Base-by-base conservation (phyloP, 1,284 basidiomycete genomes). In the Cystobasidium pallidum region DNA sequence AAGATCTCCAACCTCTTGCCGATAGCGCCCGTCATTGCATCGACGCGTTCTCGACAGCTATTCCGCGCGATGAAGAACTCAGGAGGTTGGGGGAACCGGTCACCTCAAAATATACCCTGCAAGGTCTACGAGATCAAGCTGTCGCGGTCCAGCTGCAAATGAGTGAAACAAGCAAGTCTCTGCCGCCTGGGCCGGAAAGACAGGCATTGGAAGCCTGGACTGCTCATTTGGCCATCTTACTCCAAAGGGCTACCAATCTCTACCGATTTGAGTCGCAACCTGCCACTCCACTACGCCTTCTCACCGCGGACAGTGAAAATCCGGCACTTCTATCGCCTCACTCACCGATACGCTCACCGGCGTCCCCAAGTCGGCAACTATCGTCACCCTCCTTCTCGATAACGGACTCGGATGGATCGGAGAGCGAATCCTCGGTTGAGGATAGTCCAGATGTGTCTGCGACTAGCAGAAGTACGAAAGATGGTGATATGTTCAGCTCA, bases 291-390 rank as follows among this genome's bases (percentile, higher is more conserved):
- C 8, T 26, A 19, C 36, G 36, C 26, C 58, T 43, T 7, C 17
- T 43, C 15, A 43, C 36, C 7, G 39, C 39, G 6, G 43, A 61
- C 21, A 13, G 26, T 1, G 11, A 11, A 17, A 19, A n/a, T 17
- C 10, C 36, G 17, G 7, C 21, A 15, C 39, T 43, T 24, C 58
- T 47, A 3, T 61, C 58, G 11, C 43, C 51, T 8, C 66, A 57
- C 24, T 58, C 67, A 7, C 74, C 57, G 19, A 59, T 51, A 47
- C 83, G 21, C 85, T 84, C 66, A 88, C 89, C 4, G 84, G 86
- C 88, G 87, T 30, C 73, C 54, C 41, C 58, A 47, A 32, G 78
- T 91, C 75, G 89, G 88, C 77, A 88, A 88, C 2, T 86, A 86
- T 21, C 82, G 10, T 73, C 75, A 0, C 77, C 84, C 7, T 83